Conservation (phyloP, 2,329 filamentous ascomycete species). For the Trichoderma simmonsii region DNA sequence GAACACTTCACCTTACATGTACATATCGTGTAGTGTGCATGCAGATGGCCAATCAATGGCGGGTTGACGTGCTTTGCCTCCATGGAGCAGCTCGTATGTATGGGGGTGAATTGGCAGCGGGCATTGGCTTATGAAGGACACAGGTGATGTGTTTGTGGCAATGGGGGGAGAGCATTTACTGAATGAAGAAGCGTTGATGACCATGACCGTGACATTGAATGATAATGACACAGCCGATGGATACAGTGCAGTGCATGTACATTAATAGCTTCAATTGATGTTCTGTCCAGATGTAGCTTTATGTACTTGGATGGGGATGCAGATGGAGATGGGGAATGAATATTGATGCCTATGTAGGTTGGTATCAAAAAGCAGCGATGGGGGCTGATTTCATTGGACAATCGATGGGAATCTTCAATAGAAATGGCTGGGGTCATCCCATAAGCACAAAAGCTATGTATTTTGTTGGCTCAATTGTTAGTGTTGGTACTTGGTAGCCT, state of each 20-base stretch:
- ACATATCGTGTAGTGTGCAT: neutral
- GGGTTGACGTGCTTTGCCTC: neutral
- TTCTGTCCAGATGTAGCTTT: neutral
- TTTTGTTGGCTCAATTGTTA: neutral
- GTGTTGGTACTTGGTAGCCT: neutral
- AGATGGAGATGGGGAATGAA: neutral
- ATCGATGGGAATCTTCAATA: neutral
- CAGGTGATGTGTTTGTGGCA: neutral
- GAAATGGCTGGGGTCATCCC: neutral
- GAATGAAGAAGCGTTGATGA: neutral
- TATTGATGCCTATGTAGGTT: neutral
- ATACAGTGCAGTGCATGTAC: neutral
- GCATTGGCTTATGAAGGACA: neutral
- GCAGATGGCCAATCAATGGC: conserved; percentile 7
- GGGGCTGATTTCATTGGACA: neutral
- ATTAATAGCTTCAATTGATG: neutral
- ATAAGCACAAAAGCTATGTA: neutral
- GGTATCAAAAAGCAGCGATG: neutral
- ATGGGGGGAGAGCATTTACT: neutral
- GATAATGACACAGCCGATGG: neutral
- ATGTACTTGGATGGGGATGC: neutral
- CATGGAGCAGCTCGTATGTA: neutral
- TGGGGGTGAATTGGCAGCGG: neutral
- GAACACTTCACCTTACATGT: conserved; percentile 15
- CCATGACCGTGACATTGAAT: neutral